Base-by-base conservation (phyloP, 1,284 basidiomycete species). In the Albatrellus sp. region DNA sequence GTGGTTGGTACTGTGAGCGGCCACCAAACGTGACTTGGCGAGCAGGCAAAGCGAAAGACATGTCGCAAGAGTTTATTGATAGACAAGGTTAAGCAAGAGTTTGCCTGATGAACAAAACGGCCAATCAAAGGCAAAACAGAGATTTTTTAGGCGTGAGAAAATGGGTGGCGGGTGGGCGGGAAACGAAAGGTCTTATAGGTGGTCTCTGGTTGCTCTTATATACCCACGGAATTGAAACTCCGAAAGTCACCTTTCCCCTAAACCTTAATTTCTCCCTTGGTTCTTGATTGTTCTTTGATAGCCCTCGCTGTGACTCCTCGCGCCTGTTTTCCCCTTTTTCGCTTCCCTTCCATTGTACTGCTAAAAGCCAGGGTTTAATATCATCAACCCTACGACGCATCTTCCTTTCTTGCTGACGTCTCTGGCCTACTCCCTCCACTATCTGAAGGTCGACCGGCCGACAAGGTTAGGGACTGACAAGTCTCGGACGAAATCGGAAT, bases 1-100 rank as follows among this genome's bases (percentile, higher is more conserved):
- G 45, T n/a, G 47, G 56, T 40, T 54, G 57, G 40, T 57, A 56
- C 40, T 59, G 57, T 47, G 72, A 75, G 40, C 79, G 65, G 48
- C 81, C 73, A 49, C 77, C 80, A 60, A 86, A 84, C 40, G 75
- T 83, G 54, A 86, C 72, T 56, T 80, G 82, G 56, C 83, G 83
- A 50, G 83, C 73, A 50, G 81, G 81, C 47, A 86, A 68, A 34
- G 77, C 74, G 56, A 80, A 82, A 51, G 80, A 82, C 75, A 52
- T 53, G 41, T 44, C 46, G 37, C 16, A 45, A 30, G 7, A 32
- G 14, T 14, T 9, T 42, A 14, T 42, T 13, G 32, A 20, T 32
- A 33, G 17, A 8, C 42, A 29, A 36, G 20, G 29, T 24, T 24
- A 24, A 24, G 11, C 14, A 37, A 42, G 20, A 8, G n/a, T 17